Evolutionary conservation across 257 asterid species (phyloP), one percentile per base, ranked within the genome.

Genomic region (Agastache rugosa): DNA sequence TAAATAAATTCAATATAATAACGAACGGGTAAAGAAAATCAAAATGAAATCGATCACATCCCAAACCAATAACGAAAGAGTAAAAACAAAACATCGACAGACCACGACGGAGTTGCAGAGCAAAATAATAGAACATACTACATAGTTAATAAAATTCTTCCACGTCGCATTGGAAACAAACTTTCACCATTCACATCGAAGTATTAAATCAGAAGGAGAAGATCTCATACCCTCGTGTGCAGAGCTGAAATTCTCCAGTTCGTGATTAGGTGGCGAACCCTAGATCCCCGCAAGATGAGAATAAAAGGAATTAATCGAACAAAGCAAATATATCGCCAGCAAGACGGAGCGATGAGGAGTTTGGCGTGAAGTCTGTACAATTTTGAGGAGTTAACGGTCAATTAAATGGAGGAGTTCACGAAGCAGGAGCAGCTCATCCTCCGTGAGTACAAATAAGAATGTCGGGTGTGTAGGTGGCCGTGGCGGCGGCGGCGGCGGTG

Each of bases 221-320:
- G 62, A 55, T 55, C 16, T 0, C 34, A 55, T 55, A 55, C 62
- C 62, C 62, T 55, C 34, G 62, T 55, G 31, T 11, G 62, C 23
- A 11, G 31, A 55, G 34, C 62, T 20, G 62, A 55, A 55, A 22
- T 55, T 54, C 61, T 54, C 61, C 61, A 54, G 61, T 17, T 55
- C 62, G 62, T n/a, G 71, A 58, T 73, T 41, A 16, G 56, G 47
- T 60, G 60, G 64, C 41, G 51, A 58, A 50, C 66, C 77, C 79
- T 63, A 78, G 81, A 78, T 75, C 81, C 76, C 60, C 67, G 66
- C 69, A 20, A 61, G 39, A 74, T 22, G 65, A 63, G 68, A 14
- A 42, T 62, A 22, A 63, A 35, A 51, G 1, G 0, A 6, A 59
- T 71, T 59, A 45, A 82, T 62, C 70, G 69, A 39, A 10, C 12